These are phyloP conservation scores for Hypoxylon intermedium DNA, from an alignment of 495 filamentous ascomycete genomes.

Conservation along the genomic window DNA sequence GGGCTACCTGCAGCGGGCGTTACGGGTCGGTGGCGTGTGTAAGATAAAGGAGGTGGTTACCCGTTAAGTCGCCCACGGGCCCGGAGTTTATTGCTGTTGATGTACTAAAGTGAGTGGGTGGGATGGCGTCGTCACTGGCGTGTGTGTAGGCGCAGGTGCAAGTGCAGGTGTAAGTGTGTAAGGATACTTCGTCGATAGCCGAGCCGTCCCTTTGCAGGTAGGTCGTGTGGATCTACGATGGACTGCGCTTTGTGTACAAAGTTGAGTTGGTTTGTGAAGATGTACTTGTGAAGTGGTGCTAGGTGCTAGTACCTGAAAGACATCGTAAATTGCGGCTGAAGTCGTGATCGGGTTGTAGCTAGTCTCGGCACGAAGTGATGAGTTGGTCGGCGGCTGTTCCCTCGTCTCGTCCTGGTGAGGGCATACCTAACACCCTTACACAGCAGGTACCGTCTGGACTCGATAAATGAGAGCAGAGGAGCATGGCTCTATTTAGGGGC, in stretches of 20 bases:
- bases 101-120: background rate
- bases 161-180: background rate
- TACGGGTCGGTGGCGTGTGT: background rate
- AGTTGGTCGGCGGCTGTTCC: no score
- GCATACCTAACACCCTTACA: no score
- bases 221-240: no score
- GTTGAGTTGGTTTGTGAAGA: no score
- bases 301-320: background rate
- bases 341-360: background rate
- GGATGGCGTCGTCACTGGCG: background rate
- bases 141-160: background rate
- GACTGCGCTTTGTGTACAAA: no score
- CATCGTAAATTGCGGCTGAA: background rate
- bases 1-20: slow-evolving; percentile 32
- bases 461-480: no score
- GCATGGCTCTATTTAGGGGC: no score
- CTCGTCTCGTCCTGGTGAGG: no score
- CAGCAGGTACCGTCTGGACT: no score
- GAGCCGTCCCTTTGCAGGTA: no score
- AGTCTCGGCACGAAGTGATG: background rate
- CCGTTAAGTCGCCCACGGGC: slow-evolving; percentile 11
- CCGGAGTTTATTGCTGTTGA: slow-evolving; percentile 1
- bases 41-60: slow-evolving; percentile 2
- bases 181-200: no score
- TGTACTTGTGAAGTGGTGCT: no score